Base-by-base conservation (phyloP, 2,329 filamentous ascomycete species). In the Fusarium duplospermum region DNA sequence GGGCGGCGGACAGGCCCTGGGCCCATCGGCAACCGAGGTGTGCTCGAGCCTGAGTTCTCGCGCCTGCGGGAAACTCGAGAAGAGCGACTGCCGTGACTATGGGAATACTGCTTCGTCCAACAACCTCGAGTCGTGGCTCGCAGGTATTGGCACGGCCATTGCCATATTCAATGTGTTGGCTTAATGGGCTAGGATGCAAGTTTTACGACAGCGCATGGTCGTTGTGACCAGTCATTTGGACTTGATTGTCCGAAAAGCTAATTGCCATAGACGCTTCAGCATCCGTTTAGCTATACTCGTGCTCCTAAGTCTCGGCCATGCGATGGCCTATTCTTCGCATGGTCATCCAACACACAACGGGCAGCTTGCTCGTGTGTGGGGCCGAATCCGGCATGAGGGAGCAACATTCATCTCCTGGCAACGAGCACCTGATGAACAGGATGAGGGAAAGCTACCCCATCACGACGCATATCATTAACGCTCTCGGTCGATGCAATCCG, bases 31-130 rank as follows among this genome's bases (percentile, higher is more conserved):
- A 13, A 87, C 86, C 1, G 85, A 85, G 22, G 84, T 91, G 54
- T 91, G 89, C 81, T 86, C 84, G 40, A 90, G 87, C 69, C 78
- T 91, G 68, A 89, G 87, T 67, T 85, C 84, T 4, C 81, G 82
- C 63, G 89, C 88, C 24, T 91, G 89, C 74, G 83, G 84, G 24
- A 81, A 82, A 42, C 75, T 89, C 9, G 81, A 84, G 45, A 80
- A 79, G 24, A 82, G 82, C 14, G 79, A 84, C 62, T 89, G 87
- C 77, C 65, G 69, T 4, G 68, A 75, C 20, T 79, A 71, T 20
- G 74, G 70, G n/a, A 72, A 71, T 36, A 76, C 77, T 62, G 60
- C 73, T 24, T 62, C 67, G 11, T 27, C 70, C 16, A 47, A 65
- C 35, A 66, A 42, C 10, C 36, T 59, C 14, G 54, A 62, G 31